phyloP scores from a whole-genome alignment of 352 stramenopile species.

The Thraustochytrium aureum region DNA sequence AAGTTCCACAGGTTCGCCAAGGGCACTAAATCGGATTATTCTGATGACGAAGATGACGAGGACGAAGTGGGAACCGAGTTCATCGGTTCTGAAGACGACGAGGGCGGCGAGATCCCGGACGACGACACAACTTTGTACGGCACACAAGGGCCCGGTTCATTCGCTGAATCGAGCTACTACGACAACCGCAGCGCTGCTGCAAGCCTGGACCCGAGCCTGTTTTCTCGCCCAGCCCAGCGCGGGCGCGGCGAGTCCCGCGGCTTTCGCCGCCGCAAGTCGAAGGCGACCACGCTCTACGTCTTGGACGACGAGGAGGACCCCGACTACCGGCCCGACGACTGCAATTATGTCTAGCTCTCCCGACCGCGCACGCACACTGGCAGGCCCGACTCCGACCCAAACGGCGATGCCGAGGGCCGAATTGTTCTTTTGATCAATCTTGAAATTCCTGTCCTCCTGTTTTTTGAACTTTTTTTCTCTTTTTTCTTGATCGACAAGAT shows the following conservation, averaged over 20 bases:
- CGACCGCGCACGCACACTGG: no score
- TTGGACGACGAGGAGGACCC: slow-evolving; percentile 12
- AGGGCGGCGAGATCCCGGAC: no score
- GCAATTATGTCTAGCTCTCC: slow-evolving; percentile 29
- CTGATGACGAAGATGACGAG: neutral
- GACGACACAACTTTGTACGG: neutral
- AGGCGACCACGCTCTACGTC: neutral
- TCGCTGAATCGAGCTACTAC: neutral
- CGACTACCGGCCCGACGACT: slow-evolving; percentile 9
- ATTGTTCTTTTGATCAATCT: no score
- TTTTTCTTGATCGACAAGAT: no score
- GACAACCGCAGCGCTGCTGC: neutral
- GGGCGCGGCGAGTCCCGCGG: no score
- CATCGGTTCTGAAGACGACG: neutral
- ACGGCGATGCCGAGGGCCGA: no score
- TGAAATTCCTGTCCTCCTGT: no score
- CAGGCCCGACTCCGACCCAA: no score
- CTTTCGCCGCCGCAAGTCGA: neutral
- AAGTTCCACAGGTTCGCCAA: no score
- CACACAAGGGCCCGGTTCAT: neutral
- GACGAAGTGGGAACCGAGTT: neutral
- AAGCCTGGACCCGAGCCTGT: neutral
- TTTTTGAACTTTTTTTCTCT: no score
- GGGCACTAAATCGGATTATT: no score
- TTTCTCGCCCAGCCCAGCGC: neutral